phyloP scores from a whole-genome alignment of 2,329 filamentous ascomycete genomes.

The Parasarocladium wereldwijsianum region DNA sequence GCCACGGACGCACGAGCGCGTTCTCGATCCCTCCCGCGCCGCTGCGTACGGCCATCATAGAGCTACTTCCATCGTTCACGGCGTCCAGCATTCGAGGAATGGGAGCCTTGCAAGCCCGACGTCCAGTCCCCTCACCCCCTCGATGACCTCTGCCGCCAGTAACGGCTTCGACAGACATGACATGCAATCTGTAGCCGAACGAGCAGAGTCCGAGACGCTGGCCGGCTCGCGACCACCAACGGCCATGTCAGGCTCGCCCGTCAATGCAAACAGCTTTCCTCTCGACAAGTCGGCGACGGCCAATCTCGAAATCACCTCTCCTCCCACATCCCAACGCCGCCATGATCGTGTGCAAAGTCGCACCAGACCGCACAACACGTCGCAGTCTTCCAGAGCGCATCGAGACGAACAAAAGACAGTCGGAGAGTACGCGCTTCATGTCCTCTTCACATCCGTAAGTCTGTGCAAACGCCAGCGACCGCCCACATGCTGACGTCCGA shows the following conservation, averaged over 20 bases:
- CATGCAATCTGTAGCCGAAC: slow-evolving; percentile 27
- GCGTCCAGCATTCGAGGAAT: slow-evolving; percentile 83
- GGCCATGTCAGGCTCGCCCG: slow-evolving; percentile 26
- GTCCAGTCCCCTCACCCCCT: slow-evolving; percentile 74
- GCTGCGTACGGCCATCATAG: slow-evolving; percentile 69
- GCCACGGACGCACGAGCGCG: slow-evolving; percentile 34
- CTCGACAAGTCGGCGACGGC: slow-evolving; percentile 33
- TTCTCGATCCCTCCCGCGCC: slow-evolving; percentile 37
- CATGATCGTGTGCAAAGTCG: slow-evolving; percentile 51
- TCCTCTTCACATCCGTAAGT: slow-evolving; percentile 79
- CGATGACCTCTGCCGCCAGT: slow-evolving; percentile 57
- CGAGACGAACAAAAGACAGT: slow-evolving; percentile 77
- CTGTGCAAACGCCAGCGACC: slow-evolving; percentile 3
- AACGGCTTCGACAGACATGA: slow-evolving; percentile 41
- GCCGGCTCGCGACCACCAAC: slow-evolving; percentile 28
- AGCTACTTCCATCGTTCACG: slow-evolving; percentile 94
- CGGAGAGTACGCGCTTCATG: slow-evolving; percentile 94
- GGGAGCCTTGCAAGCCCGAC: slow-evolving; percentile 70
- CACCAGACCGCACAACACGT: slow-evolving; percentile 56
- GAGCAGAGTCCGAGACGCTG: slow-evolving; percentile 28
- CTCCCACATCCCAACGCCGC: slow-evolving; percentile 33
- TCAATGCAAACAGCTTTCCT: slow-evolving; percentile 10
- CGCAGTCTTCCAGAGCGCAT: slow-evolving; percentile 58
- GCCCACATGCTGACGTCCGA: slow-evolving; percentile 7
- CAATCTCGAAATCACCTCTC: slow-evolving; percentile 25